A percentile compares a stretch with the other conserved stretches of the same genome.
phyloP scores from a whole-genome alignment of 179 eudicot genomes.

The Actinidia arguta region DNA sequence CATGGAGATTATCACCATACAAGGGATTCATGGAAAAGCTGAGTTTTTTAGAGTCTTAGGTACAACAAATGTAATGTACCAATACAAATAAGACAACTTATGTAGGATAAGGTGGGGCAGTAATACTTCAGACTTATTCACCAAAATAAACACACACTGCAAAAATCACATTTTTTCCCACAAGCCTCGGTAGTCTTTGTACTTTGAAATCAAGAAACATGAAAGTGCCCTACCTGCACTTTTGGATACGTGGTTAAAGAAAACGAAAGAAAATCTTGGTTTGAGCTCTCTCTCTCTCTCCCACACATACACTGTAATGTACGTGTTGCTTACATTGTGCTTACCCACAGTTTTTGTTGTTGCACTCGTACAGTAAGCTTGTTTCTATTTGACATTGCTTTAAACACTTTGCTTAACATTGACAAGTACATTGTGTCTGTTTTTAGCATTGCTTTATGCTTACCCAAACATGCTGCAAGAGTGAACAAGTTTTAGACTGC shows the following conservation, averaged over 20 bases:
- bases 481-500: background rate
- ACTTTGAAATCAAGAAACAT: background rate
- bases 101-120: background rate
- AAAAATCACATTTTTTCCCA: background rate
- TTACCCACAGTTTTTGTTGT: too few relatives aligned
- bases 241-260: background rate
- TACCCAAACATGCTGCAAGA: background rate
- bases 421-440: too few relatives aligned
- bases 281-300: background rate
- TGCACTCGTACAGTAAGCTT: too few relatives aligned
- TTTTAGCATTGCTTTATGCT: background rate
- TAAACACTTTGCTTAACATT: too few relatives aligned
- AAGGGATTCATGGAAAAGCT: background rate
- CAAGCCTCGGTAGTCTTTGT: background rate
- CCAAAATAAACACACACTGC: too few relatives aligned
- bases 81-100: background rate
- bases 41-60: too few relatives aligned
- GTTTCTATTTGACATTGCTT: too few relatives aligned
- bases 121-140: too few relatives aligned
- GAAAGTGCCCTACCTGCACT: background rate
- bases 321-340: background rate
- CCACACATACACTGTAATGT: background rate
- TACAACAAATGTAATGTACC: background rate
- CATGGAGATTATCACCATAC: background rate
- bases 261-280: background rate